Evolutionary conservation across 306 rosid genomes (phyloP), one percentile per base, ranked within the genome.

Genomic region (Prunus mira): DNA sequence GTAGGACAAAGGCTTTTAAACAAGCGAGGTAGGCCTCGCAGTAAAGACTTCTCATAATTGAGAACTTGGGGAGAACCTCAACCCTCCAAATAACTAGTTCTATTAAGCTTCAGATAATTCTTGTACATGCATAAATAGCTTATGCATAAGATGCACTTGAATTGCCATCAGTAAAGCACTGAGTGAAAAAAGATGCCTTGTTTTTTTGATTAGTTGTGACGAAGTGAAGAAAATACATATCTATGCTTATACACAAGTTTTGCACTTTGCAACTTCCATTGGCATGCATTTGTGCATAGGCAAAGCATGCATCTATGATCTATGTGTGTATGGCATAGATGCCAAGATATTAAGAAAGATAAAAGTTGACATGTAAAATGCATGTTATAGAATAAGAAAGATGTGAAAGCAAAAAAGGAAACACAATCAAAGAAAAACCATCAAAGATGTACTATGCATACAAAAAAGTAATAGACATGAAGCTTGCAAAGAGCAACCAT

Each of bases 401-500:
- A 71, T 25, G 19, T 34, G 66, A 60, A 30, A 45, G 13, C 45
- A 4, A 24, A 60, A 18, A 13, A 46, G 17, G n/a, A n/a, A 43
- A 45, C 32, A 41, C 2, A 24, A 60, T 11, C 12, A 66, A 9
- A 46, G 27, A n/a, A 15, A 24, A 15, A 17, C 5, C 5, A 28
- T 15, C 52, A 17, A 25, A 78, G 58, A 58, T 30, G 55, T 56
- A 24, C 57, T 15, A 52, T 1, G 57, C 57, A 17, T 18, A 18
- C 18, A 18, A 52, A 52, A n/a, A 52, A 52, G 19, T n/a, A 52
- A 6, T 80, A 6, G 74, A 17, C n/a, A 17, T 46, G 64, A 76
- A 81, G 75, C 52, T 71, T 54, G 52, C 27, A 46, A 13, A 54
- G 51, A 64, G 17, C 12, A 63, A 54, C 15, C 47, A 63, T 78